phyloP scores from a whole-genome alignment of 2,329 filamentous ascomycete species.

The Fusarium sp. region DNA sequence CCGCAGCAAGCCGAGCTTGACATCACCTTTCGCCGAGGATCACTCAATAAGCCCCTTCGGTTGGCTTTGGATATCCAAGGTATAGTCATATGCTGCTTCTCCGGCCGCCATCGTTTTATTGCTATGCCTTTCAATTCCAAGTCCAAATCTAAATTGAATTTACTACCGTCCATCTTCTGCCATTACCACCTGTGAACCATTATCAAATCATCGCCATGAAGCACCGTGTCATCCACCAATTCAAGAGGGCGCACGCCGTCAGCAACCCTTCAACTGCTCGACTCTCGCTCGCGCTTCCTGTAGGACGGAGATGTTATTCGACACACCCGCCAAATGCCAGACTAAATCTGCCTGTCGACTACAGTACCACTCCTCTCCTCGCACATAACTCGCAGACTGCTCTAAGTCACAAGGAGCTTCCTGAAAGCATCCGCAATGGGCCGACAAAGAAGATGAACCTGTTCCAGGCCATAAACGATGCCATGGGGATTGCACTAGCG shows the following conservation, averaged over 20 bases:
- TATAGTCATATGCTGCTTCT: constrained; percentile 22
- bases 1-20: constrained; percentile 57
- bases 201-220: constrained; percentile 49
- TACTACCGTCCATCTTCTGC: constrained; percentile 24
- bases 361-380: constrained; percentile 82
- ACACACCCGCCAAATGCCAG: constrained; percentile 70
- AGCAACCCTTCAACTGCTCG: constrained; percentile 31
- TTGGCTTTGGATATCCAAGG: constrained; percentile 40
- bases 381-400: constrained; percentile 82
- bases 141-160: constrained; percentile 7
- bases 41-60: constrained; percentile 43
- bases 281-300: constrained; percentile 35
- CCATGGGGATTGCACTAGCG: constrained; percentile 83
- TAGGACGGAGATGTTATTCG: constrained; percentile 60
- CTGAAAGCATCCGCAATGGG: constrained; percentile 72
- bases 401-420: constrained; percentile 78
- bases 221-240: constrained; percentile 50
- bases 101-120: constrained; percentile 9
- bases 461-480: constrained; percentile 93
- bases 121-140: constrained; percentile 24
- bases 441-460: constrained; percentile 90
- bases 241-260: constrained; percentile 48
- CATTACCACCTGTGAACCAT: constrained; percentile 10
- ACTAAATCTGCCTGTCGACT: constrained; percentile 91
- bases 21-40: constrained; percentile 50